phyloP scores from a whole-genome alignment of 2,329 filamentous ascomycete genomes.

The Gliomastix tumulicola region DNA sequence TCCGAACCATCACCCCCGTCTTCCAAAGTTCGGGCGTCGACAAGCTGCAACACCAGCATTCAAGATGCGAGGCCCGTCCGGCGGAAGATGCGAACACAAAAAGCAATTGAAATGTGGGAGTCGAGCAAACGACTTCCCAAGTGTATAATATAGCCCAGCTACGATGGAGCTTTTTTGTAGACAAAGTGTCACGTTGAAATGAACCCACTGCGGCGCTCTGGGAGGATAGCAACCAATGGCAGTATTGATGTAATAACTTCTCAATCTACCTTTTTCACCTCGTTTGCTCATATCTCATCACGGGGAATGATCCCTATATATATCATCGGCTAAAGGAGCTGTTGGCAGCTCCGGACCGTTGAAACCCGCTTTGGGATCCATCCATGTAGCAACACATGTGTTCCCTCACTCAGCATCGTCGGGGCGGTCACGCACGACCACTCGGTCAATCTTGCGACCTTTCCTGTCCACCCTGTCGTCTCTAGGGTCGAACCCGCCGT shows the following conservation, averaged over 20 bases:
- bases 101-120: too few relatives aligned
- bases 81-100: too few relatives aligned
- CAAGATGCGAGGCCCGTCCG: too few relatives aligned
- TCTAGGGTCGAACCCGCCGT: slow-evolving; percentile 87
- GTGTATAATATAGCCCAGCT: slow-evolving; percentile 1
- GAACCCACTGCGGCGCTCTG: slow-evolving; percentile 18
- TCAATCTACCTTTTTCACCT: slow-evolving; percentile 5
- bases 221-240: slow-evolving; percentile 18
- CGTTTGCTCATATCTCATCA: too few relatives aligned
- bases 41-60: too few relatives aligned
- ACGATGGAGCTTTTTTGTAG: slow-evolving; percentile 32
- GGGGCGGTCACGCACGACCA: slow-evolving; percentile 21
- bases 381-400: too few relatives aligned
- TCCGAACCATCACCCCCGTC: background rate
- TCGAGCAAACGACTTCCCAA: too few relatives aligned
- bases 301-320: too few relatives aligned
- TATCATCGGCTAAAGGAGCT: too few relatives aligned
- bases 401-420: slow-evolving; percentile 5
- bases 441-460: slow-evolving; percentile 56
- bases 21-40: too few relatives aligned
- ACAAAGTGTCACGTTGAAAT: slow-evolving; percentile 25
- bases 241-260: slow-evolving; percentile 9
- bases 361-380: too few relatives aligned
- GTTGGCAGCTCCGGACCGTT: too few relatives aligned
- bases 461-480: slow-evolving; percentile 85